A percentile compares a stretch with the other conserved stretches of the same genome.
Evolutionary conservation across 2,329 filamentous ascomycete species (phyloP).

Genomic region (Claviceps fusiformis): DNA sequence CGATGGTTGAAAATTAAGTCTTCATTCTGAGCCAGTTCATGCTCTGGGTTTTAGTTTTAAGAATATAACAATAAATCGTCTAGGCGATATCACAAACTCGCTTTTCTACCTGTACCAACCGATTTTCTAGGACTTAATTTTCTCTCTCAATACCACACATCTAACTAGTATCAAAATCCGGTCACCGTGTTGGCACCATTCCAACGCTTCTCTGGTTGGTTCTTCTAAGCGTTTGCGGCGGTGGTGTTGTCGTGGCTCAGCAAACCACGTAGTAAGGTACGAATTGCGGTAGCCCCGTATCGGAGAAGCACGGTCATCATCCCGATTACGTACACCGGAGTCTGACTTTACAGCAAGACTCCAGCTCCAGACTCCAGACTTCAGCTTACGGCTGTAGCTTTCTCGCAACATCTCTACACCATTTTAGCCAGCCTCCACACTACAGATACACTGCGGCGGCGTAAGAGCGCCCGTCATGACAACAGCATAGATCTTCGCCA

Average conservation of each 20-base stretch:
- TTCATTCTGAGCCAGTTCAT: no score
- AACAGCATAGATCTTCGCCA: neutral
- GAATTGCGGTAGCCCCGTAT: neutral
- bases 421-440: neutral
- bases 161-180: no score
- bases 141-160: no score
- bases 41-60: no score
- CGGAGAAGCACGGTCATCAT: neutral
- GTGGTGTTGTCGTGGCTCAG: neutral
- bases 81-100: no score
- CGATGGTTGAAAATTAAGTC: no score
- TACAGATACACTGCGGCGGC: neutral
- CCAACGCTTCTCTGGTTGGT: neutral
- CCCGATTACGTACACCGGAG: neutral
- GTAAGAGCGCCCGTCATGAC: slow-evolving; percentile 5
- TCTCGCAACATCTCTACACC: neutral
- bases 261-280: neutral
- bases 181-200: neutral
- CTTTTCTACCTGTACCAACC: no score
- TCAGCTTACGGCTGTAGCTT: neutral
- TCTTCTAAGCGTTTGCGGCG: neutral
- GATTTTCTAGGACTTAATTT: no score
- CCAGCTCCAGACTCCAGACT: neutral
- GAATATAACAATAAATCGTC: no score
- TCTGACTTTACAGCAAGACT: neutral